phyloP scores from a whole-genome alignment of 352 stramenopile species.

The Pythium graminicola region DNA sequence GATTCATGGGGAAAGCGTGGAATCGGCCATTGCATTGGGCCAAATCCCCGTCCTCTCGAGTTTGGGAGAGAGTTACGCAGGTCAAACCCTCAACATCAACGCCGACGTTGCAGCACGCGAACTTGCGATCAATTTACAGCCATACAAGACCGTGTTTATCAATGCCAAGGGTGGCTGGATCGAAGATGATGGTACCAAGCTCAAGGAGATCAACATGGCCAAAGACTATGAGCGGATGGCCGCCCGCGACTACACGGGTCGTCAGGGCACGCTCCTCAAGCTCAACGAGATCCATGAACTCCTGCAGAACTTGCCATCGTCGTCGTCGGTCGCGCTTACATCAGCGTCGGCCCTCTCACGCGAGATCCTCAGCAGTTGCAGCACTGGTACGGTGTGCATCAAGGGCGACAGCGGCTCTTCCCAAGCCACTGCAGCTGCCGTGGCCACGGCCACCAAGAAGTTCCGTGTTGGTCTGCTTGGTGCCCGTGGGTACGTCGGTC shows the following conservation, averaged over 20 bases:
- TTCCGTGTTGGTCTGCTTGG: conserved; percentile 81
- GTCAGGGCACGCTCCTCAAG: conserved; percentile 88
- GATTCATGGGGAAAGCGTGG: conserved; percentile 64
- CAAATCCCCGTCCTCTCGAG: conserved; percentile 85
- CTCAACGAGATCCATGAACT: conserved; percentile 88
- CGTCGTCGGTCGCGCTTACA: conserved; percentile 82
- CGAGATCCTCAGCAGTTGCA: conserved; percentile 84
- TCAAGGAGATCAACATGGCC: conserved; percentile 76
- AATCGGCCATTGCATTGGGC: conserved; percentile 53
- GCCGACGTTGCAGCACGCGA: conserved; percentile 80
- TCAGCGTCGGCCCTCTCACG: conserved; percentile 69
- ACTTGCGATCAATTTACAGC: conserved; percentile 72
- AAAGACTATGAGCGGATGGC: conserved; percentile 77
- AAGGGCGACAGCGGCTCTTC: conserved; percentile 31
- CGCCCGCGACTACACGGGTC: conserved; percentile 76
- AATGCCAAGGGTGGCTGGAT: conserved; percentile 87
- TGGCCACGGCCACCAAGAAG: conserved; percentile 30
- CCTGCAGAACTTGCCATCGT: conserved; percentile 61
- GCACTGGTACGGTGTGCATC: conserved; percentile 77
- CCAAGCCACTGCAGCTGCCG: conserved; percentile 16
- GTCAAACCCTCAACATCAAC: conserved; percentile 87
- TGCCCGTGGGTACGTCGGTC: conserved; percentile 79
- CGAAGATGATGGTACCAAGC: conserved; percentile 78
- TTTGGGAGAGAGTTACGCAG: conserved; percentile 61
- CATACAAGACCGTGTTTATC: conserved; percentile 86